Evolutionary conservation across 495 filamentous ascomycete species (phyloP).

Genomic region (Opeltia flavorubescens): DNA sequence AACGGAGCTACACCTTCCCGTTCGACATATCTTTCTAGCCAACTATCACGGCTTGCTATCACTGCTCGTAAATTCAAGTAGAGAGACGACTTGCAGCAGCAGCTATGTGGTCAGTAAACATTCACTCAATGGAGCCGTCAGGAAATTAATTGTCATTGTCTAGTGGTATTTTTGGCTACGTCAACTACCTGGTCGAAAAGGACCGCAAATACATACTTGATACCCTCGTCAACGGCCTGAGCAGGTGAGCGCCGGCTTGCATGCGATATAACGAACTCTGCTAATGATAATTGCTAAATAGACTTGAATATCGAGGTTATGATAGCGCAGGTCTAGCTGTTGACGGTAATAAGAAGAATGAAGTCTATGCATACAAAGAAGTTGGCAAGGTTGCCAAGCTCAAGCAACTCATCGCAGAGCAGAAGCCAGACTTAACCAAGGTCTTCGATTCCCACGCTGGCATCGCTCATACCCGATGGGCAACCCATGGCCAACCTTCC

Average conservation of each 20-base stretch:
- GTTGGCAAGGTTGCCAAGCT: slow-evolving; percentile 97
- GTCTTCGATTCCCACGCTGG: slow-evolving; percentile 94
- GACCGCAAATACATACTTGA: slow-evolving; percentile 89
- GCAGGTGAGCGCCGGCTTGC: slow-evolving; percentile 1
- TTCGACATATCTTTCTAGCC: no score
- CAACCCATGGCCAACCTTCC: slow-evolving; percentile 89
- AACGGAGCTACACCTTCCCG: no score
- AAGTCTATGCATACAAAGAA: slow-evolving; percentile 95
- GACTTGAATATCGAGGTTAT: slow-evolving; percentile 34
- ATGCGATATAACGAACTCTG: not conserved
- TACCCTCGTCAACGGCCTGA: slow-evolving; percentile 81
- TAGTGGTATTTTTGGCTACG: slow-evolving; percentile 98
- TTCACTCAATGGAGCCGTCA: no score
- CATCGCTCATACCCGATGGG: slow-evolving; percentile 98
- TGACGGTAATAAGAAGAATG: slow-evolving; percentile 96
- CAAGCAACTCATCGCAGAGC: slow-evolving; percentile 77
- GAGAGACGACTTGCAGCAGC: no score
- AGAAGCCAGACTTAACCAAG: slow-evolving; percentile 71
- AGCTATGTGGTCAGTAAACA: no score
- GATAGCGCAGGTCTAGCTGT: slow-evolving; percentile 93
- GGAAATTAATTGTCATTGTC: no score
- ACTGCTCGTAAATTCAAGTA: no score
- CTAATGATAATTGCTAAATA: slow-evolving; percentile 46
- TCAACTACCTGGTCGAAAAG: slow-evolving; percentile 84
- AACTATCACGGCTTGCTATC: no score